phyloP scores from a whole-genome alignment of 345 rosid genomes.

The Balakata baccata region DNA sequence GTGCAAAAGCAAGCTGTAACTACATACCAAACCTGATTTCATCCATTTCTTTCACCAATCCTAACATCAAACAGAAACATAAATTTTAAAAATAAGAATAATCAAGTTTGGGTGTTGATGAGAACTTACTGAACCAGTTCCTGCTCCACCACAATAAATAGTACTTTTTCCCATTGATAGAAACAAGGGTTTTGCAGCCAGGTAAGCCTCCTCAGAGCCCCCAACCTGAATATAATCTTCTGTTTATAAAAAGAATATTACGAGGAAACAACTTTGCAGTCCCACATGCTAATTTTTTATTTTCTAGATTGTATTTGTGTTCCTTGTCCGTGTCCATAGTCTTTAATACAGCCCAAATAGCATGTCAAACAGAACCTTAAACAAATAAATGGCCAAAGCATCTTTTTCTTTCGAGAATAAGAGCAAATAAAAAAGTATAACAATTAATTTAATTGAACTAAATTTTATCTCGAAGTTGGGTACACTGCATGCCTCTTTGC shows the following conservation, averaged over 20 bases:
- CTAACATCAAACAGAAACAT: background rate
- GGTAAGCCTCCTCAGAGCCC: slow-evolving; percentile 72
- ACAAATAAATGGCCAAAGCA: background rate
- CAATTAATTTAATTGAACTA: background rate
- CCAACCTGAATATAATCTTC: slow-evolving; percentile 67
- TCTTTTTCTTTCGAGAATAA: background rate
- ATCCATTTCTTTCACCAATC: background rate
- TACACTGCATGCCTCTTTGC: background rate
- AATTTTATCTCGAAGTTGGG: background rate
- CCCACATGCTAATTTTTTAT: background rate
- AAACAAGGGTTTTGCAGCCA: slow-evolving; percentile 63
- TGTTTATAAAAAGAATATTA: slow-evolving; percentile 8
- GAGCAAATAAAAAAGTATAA: background rate
- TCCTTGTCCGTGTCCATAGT: background rate
- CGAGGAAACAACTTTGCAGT: background rate
- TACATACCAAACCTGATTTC: background rate
- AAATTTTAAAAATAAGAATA: background rate
- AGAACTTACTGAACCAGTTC: slow-evolving; percentile 86
- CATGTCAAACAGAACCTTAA: background rate
- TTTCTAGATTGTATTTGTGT: slow-evolving; percentile 1
- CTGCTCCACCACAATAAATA: slow-evolving; percentile 87
- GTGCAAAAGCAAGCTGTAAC: no score
- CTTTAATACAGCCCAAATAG: background rate
- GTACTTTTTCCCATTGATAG: slow-evolving; percentile 75
- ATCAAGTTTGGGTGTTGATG: background rate